phyloP scores from a whole-genome alignment of 1,139 yeast genomes.

The Protomyces pachydermus region DNA sequence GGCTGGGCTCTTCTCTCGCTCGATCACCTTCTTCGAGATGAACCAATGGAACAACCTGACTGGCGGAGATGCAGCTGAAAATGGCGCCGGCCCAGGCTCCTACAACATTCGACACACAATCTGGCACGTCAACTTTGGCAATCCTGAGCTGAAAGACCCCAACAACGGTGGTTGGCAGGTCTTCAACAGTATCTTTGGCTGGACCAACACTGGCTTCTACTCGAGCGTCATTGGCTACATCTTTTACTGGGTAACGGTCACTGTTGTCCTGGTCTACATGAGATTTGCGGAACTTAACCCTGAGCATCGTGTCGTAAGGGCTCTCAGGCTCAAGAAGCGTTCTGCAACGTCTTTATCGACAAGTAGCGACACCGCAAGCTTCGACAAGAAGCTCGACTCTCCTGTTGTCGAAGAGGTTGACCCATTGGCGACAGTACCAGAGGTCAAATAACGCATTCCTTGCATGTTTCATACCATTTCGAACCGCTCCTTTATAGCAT shows the following conservation, averaged over 20 bases:
- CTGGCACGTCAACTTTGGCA: conserved; percentile 97
- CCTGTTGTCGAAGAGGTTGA: neutral
- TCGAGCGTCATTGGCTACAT: conserved; percentile 81
- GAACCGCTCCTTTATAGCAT: no score
- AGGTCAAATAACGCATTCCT: neutral
- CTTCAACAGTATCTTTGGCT: conserved; percentile 83
- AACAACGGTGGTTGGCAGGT: conserved; percentile 81
- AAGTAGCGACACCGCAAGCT: neutral
- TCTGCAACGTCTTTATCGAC: neutral
- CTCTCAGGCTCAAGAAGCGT: neutral
- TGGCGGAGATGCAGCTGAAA: conserved; percentile 82
- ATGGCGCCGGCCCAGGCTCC: conserved; percentile 91
- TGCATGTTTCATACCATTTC: no score
- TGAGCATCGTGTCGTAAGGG: neutral
- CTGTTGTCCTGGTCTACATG: conserved; percentile 34
- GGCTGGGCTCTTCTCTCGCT: conserved; percentile 84
- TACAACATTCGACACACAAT: conserved; percentile 73
- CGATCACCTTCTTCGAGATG: conserved; percentile 83
- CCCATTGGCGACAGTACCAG: neutral
- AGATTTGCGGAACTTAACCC: conserved; percentile 13
- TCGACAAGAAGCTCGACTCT: neutral
- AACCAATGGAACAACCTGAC: conserved; percentile 61
- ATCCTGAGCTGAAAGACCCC: conserved; percentile 59
- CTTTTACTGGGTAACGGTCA: conserved; percentile 66
- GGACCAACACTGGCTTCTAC: conserved; percentile 94